phyloP scores from a whole-genome alignment of 176 grass and related monocot genomes.

The Saccharum officinarum region DNA sequence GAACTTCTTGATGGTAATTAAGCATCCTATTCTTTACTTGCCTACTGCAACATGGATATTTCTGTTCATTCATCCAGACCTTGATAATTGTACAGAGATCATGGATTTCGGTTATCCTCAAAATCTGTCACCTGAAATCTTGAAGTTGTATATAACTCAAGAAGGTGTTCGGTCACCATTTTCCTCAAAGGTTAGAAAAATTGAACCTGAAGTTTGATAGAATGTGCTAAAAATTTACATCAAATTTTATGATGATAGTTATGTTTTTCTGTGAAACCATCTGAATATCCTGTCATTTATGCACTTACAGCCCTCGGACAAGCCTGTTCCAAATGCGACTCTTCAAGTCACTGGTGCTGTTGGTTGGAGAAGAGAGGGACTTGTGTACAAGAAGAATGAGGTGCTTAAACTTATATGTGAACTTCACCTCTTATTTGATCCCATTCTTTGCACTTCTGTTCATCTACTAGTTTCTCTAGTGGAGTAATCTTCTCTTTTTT shows the following conservation, averaged over 20 bases:
- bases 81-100: slow-evolving; percentile 75
- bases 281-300: slow-evolving; percentile 32
- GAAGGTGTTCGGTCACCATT: slow-evolving; percentile 98
- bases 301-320: slow-evolving; percentile 75
- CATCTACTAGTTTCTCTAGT: slow-evolving; percentile 17
- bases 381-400: slow-evolving; percentile 99
- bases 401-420: slow-evolving; percentile 40
- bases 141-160: slow-evolving; percentile 99
- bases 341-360: slow-evolving; percentile 98
- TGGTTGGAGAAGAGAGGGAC: slow-evolving; percentile 99
- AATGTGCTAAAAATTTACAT: not conserved
- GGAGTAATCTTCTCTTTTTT: slow-evolving; percentile 33
- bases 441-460: not conserved
- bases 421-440: slow-evolving; percentile 19
- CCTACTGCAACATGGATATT: slow-evolving; percentile 30
- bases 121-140: slow-evolving; percentile 98
- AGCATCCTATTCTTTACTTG: slow-evolving; percentile 22
- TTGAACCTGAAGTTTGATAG: slow-evolving; percentile 18
- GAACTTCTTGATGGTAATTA: slow-evolving; percentile 98
- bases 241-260: not conserved
- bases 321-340: slow-evolving; percentile 94
- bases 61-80: slow-evolving; percentile 11
- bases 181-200: slow-evolving; percentile 85
- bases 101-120: slow-evolving; percentile 99
- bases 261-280: slow-evolving; percentile 28